Evolutionary conservation across 345 rosid species (phyloP), one percentile per base, ranked within the genome.

Genomic region (Eucalyptus victrix): DNA sequence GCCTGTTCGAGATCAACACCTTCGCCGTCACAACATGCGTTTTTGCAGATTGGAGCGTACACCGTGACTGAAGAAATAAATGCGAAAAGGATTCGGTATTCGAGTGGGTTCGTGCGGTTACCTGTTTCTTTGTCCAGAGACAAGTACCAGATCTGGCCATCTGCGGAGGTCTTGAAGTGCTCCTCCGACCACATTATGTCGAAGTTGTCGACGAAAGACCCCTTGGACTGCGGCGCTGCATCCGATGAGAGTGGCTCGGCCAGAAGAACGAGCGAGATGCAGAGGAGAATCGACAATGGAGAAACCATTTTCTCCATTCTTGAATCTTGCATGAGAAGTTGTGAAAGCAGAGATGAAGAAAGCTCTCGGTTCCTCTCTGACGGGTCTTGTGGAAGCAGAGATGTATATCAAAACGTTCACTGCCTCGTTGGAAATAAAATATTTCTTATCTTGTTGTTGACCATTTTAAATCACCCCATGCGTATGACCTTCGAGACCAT

Each of bases 131-230:
- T 97, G 92, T 97, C 99, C 88, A 97, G 85, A 3, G 99, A 92
- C 72, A 97, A 97, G 91, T 94, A 94, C 99, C 99, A 97, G 98
- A 96, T 97, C 97, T 96, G 94, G 34, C 99, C 98, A 89, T 97
- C 99, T 87, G 94, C 96, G 34, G 99, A 97, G 80, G 99, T 96
- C 88, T 94, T 97, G 93, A 97, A 97, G 91, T 97, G 99, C 30
- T 96, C 92, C 76, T 97, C 97, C 13, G 98, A 95, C 97, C 97
- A 97, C 99, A 97, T 97, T 19, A 97, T 97, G 60, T 92, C 92
- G 94, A 97, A 97, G 67, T 97, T 96, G n/a, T 97, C 99, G 60
- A 95, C 93, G 87, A 97, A 97, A 3, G 97, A 93, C 21, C 90
- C 92, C 86, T 92, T 91, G 32, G 98, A 80, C 87, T 60, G 80